A percentile compares a stretch with the other conserved stretches of the same genome.
Evolutionary conservation across 768 basidiomycete species (phyloP).

Genomic region (Dentipellis sp.): DNA sequence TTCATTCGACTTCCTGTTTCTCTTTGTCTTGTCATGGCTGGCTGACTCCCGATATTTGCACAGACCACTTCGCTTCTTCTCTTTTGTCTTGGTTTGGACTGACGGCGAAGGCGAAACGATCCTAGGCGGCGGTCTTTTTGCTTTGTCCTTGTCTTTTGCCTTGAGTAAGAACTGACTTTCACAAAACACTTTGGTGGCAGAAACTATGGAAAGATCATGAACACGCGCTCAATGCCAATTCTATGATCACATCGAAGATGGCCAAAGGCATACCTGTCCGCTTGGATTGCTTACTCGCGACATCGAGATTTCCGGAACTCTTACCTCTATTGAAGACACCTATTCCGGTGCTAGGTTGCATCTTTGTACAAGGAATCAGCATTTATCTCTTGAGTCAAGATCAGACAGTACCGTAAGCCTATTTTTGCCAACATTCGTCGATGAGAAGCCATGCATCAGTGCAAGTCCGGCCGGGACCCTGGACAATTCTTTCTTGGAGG

Average conservation of each 20-base stretch:
- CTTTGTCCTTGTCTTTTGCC: too few species aligned
- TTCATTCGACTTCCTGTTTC: too few species aligned
- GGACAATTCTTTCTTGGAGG: constrained; percentile 18
- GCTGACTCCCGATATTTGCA: too few species aligned
- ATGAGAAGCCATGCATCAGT: constrained; percentile 58
- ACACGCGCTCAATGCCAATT: neutral
- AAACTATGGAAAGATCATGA: constrained; percentile 1
- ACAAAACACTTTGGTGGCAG: constrained; percentile 13
- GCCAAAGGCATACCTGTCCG: constrained; percentile 16
- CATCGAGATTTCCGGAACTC: constrained; percentile 38
- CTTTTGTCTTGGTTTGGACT: too few species aligned
- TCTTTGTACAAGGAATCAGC: constrained; percentile 20
- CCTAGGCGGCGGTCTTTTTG: too few species aligned
- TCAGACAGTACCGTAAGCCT: constrained; percentile 45
- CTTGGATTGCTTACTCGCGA: constrained; percentile 18
- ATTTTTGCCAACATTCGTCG: constrained; percentile 51
- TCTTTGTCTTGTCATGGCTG: too few species aligned
- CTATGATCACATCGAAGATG: neutral
- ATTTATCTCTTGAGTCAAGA: neutral
- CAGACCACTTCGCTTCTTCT: too few species aligned
- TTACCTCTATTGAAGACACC: constrained; percentile 64
- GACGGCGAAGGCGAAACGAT: too few species aligned
- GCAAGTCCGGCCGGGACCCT: constrained; percentile 42
- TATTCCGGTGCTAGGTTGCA: constrained; percentile 31
- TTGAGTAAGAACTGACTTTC: constrained; percentile 13